Base-by-base conservation (phyloP, 805 yeast genomes). In the Kodamaea laetipori region DNA sequence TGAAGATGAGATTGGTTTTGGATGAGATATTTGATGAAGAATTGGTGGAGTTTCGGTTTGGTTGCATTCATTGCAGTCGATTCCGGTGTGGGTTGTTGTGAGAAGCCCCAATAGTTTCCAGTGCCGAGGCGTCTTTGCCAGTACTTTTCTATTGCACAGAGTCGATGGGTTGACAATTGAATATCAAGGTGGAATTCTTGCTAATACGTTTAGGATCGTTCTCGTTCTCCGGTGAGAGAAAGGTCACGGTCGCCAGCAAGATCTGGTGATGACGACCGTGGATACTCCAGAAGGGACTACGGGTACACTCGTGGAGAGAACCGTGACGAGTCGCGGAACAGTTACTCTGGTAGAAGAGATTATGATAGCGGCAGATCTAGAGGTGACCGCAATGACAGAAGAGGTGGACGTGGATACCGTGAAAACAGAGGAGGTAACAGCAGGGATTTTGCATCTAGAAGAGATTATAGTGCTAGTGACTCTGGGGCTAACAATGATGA, bases 161-260 rank as follows among this genome's bases (percentile, higher is more conserved):
- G 12, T 25, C 36, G 28, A 13, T 15, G 34, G n/a, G 34, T 30
- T 30, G 34, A 30, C 19, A 30, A 30, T 13, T 13, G 19, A 17
- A 15, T 13, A 30, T 13, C 18, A 13, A 35, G 47, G 39, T n/a
- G 42, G 37, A 28, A 30, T 30, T 12, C 34, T 13, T 30, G 34
- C 34, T 30, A 30, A 30, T 30, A 44, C 47, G 33, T 27, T 23
- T 39, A 50, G 63, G 63, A 59, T 46, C 63, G 64, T 35, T 58
- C 60, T 31, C 53, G 61, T 35, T 54, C 61, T 36, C 64, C 64
- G 13, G 54, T 47, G 38, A 53, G 62, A 45, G 52, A 51, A 46
- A 55, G 68, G 50, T 62, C 67, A 19, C 61, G 66, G 35, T 71
- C 72, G 44, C 71, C 69, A 41, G 59, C 67, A 21, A 65, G 76